A percentile compares a stretch with the other conserved stretches of the same genome.
phyloP scores from a whole-genome alignment of 768 basidiomycete species.

The Boletus rex-veris region DNA sequence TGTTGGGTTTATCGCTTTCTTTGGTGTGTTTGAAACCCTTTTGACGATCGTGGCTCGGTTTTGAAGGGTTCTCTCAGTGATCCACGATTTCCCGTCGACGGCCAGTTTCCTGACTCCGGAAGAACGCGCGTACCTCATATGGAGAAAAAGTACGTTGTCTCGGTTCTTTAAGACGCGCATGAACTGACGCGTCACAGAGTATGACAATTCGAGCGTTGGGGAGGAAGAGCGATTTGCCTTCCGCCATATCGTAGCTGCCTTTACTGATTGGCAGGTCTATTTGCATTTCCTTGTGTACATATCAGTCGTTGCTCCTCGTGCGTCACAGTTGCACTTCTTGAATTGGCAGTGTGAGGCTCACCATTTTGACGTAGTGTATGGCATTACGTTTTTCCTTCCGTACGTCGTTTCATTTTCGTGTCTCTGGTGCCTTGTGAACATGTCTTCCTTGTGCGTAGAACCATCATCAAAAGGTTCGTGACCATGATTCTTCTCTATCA shows the following conservation, averaged over 20 bases:
- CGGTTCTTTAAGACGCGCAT: slow-evolving; percentile 37
- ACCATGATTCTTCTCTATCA: neutral
- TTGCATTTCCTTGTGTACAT: slow-evolving; percentile 28
- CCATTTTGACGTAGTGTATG: slow-evolving; percentile 46
- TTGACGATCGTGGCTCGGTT: neutral
- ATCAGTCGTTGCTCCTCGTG: slow-evolving; percentile 56
- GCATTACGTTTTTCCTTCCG: slow-evolving; percentile 70
- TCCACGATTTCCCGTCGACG: slow-evolving; percentile 48
- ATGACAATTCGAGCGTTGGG: slow-evolving; percentile 19
- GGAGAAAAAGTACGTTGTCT: slow-evolving; percentile 15
- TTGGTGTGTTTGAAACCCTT: slow-evolving; percentile 34
- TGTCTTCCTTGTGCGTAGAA: slow-evolving; percentile 32
- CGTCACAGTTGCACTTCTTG: slow-evolving; percentile 23
- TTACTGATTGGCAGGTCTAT: slow-evolving; percentile 61
- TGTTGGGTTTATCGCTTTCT: slow-evolving; percentile 50
- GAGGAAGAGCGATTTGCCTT: slow-evolving; percentile 54
- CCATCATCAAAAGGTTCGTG: slow-evolving; percentile 52
- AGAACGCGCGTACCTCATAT: slow-evolving; percentile 16
- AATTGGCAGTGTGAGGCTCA: neutral
- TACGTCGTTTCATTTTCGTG: slow-evolving; percentile 34
- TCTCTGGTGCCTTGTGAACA: neutral
- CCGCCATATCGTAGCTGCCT: slow-evolving; percentile 50
- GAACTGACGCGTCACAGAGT: slow-evolving; percentile 48
- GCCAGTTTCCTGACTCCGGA: slow-evolving; percentile 16
- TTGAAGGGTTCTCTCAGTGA: slow-evolving; percentile 33